A percentile compares a stretch with the other conserved stretches of the same genome.
phyloP scores from a whole-genome alignment of 306 rosid species.

The Cicer yamashitae region DNA sequence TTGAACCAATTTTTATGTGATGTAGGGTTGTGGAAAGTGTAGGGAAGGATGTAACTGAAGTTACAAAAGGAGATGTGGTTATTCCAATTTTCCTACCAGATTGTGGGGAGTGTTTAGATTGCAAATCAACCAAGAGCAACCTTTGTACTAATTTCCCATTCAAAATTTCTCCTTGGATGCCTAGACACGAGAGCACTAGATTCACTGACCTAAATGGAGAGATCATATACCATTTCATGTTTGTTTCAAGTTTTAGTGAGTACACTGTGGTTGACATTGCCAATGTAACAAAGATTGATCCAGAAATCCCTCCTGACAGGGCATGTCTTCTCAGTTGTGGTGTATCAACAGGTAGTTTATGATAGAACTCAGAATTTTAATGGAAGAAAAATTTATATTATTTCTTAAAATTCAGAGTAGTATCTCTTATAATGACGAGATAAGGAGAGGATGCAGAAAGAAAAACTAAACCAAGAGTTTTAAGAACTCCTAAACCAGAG shows the following conservation, averaged over 20 bases:
- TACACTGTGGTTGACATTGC: conserved; percentile 78
- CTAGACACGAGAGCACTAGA: conserved; percentile 62
- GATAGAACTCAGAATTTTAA: no score
- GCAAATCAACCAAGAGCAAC: conserved; percentile 76
- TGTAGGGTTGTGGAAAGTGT: conserved; percentile 82
- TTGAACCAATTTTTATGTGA: conserved; percentile 17
- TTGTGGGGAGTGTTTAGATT: conserved; percentile 70
- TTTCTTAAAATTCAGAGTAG: no score
- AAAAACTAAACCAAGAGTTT: no score
- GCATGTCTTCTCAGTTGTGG: conserved; percentile 88
- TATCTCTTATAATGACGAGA: no score
- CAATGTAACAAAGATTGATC: conserved; percentile 64
- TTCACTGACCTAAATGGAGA: conserved; percentile 76
- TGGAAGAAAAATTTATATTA: no score
- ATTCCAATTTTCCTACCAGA: conserved; percentile 74
- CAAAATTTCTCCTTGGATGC: conserved; percentile 70
- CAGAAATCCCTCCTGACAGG: conserved; percentile 61
- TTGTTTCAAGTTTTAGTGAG: conserved; percentile 77
- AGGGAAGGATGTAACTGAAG: conserved; percentile 71
- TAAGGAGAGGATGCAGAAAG: no score
- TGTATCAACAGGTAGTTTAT: conserved; percentile 66
- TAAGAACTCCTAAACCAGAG: no score
- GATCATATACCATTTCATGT: conserved; percentile 66
- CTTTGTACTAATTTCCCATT: conserved; percentile 69
- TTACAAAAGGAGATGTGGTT: conserved; percentile 70